phyloP scores from a whole-genome alignment of 768 basidiomycete genomes.

The Lepiota subincarnata region DNA sequence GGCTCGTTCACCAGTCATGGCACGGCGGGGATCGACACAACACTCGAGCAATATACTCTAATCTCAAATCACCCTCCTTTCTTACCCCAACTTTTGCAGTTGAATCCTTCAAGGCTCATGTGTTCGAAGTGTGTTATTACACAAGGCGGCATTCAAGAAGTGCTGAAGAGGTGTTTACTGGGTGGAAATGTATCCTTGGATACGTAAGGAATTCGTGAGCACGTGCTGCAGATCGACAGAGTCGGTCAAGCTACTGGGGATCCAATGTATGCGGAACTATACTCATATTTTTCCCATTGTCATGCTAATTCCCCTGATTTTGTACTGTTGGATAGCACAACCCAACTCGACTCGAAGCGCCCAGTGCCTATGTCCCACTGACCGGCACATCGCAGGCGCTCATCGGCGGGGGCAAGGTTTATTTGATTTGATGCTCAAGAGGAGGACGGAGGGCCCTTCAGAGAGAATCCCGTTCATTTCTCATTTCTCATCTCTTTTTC shows the following conservation, averaged over 20 bases:
- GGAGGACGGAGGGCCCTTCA: no score
- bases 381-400: no score
- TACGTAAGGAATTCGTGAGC: conserved; percentile 77
- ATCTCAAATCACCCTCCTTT: conserved; percentile 52
- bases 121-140: conserved; percentile 45
- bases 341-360: no score
- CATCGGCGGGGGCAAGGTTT: no score
- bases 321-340: conserved; percentile 49
- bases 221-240: conserved; percentile 72
- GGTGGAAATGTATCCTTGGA: conserved; percentile 81
- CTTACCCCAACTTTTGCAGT: conserved; percentile 68
- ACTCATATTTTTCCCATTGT: conserved; percentile 24
- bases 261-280: conserved; percentile 56
- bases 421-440: no score
- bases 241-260: conserved; percentile 63
- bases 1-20: conserved; percentile 18
- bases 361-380: no score
- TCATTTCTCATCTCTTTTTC: no score
- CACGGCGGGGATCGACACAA: conserved; percentile 21
- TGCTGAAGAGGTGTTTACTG: conserved; percentile 63
- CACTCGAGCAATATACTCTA: conserved; percentile 50
- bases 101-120: conserved; percentile 61
- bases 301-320: neutral
- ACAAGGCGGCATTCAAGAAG: conserved; percentile 42
- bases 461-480: no score